phyloP scores from a whole-genome alignment of 2,329 filamentous ascomycete species.

The Aspergillus jensenii region DNA sequence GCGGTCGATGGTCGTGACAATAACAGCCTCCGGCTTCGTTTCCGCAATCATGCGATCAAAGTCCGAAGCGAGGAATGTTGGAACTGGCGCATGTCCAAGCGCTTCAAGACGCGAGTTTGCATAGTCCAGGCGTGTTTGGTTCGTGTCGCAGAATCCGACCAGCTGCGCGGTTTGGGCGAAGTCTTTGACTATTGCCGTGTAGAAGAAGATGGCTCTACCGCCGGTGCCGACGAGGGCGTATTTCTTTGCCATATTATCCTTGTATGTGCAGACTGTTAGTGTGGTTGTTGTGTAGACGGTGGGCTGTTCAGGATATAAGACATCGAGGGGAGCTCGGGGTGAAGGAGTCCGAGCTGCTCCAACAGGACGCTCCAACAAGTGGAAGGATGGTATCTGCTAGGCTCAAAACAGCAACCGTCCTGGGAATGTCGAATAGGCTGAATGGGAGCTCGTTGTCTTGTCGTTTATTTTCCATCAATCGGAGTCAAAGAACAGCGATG shows the following conservation, averaged over 20 bases:
- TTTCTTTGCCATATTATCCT: not conserved
- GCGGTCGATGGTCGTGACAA: slow-evolving; percentile 63
- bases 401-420: not conserved
- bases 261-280: not conserved
- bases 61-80: slow-evolving; percentile 54
- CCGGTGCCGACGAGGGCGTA: slow-evolving; percentile 53
- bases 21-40: slow-evolving; percentile 60
- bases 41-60: slow-evolving; percentile 60
- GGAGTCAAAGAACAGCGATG: not conserved
- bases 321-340: not conserved
- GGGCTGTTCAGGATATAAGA: not conserved
- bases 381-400: not conserved
- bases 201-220: slow-evolving; percentile 61
- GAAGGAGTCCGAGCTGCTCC: not conserved
- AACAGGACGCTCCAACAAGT: not conserved
- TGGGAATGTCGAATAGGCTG: not conserved
- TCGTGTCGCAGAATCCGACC: slow-evolving; percentile 61
- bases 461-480: slow-evolving; percentile 4
- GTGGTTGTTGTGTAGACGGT: too few species aligned
- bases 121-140: slow-evolving; percentile 59
- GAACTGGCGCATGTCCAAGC: slow-evolving; percentile 51
- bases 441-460: not conserved
- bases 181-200: slow-evolving; percentile 56
- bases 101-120: slow-evolving; percentile 43
- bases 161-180: slow-evolving; percentile 53